A percentile compares a stretch with the other conserved stretches of the same genome.
Conservation (phyloP, 495 filamentous ascomycete species). For the Hypoxylon subgilvum region DNA sequence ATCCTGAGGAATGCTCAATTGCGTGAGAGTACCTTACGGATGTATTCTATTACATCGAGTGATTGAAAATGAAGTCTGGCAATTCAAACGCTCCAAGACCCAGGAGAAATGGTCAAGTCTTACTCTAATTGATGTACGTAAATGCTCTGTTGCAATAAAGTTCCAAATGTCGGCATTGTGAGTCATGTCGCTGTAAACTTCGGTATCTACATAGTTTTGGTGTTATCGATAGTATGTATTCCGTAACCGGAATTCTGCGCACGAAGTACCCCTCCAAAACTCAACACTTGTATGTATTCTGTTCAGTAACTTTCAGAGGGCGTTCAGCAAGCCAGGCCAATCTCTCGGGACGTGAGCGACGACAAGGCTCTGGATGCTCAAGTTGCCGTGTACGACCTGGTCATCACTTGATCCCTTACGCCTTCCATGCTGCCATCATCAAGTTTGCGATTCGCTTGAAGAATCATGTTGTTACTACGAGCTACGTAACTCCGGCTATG, state of each 20-base stretch:
- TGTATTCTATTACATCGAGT: too few species aligned
- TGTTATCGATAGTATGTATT: constrained; percentile 27
- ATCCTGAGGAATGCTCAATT: too few species aligned
- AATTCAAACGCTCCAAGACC: too few species aligned
- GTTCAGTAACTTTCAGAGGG: constrained; percentile 76
- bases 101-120: too few species aligned
- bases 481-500: constrained; percentile 93
- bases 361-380: constrained; percentile 75
- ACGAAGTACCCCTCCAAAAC: constrained; percentile 34
- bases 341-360: constrained; percentile 83
- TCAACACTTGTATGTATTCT: constrained; percentile 73
- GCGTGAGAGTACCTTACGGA: too few species aligned
- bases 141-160: too few species aligned
- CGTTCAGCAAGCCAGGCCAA: constrained; percentile 71
- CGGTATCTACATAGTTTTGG: not conserved
- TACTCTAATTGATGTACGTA: too few species aligned
- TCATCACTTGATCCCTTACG: constrained; percentile 91
- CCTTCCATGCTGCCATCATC: constrained; percentile 87
- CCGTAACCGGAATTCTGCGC: constrained; percentile 31
- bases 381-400: constrained; percentile 77
- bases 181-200: constrained; percentile 13
- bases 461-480: constrained; percentile 97
- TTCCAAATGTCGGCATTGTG: not conserved
- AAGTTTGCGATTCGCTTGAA: constrained; percentile 91
- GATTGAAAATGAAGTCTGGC: too few species aligned